phyloP scores from a whole-genome alignment of 2,329 filamentous ascomycete genomes.

The Colletotrichum eremochloae region DNA sequence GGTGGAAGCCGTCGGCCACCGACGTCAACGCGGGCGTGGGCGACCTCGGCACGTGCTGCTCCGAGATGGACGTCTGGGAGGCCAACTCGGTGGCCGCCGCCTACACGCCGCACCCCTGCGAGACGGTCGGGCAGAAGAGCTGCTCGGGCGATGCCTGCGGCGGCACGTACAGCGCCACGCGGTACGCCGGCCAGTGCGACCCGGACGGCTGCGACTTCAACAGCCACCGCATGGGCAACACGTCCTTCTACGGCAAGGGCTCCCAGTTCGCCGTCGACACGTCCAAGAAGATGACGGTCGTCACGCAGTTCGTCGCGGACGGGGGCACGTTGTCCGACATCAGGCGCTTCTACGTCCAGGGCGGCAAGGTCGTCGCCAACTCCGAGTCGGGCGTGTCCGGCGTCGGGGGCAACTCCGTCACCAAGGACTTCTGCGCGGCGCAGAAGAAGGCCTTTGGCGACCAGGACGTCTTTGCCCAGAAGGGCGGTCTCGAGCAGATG shows the following conservation, averaged over 20 bases:
- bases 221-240: slow-evolving; percentile 74
- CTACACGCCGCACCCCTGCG: slow-evolving; percentile 76
- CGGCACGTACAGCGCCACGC: slow-evolving; percentile 64
- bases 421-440: slow-evolving; percentile 67
- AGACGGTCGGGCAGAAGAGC: slow-evolving; percentile 60
- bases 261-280: slow-evolving; percentile 70
- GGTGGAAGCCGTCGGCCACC: slow-evolving; percentile 63
- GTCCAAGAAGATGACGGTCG: slow-evolving; percentile 71
- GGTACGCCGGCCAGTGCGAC: slow-evolving; percentile 75
- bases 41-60: slow-evolving; percentile 68
- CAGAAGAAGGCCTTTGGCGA: slow-evolving; percentile 72
- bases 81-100: slow-evolving; percentile 75
- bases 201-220: slow-evolving; percentile 80
- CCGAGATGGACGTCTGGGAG: slow-evolving; percentile 75
- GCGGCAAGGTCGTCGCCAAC: slow-evolving; percentile 71
- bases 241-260: slow-evolving; percentile 70
- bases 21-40: slow-evolving; percentile 68
- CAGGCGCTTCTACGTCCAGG: slow-evolving; percentile 75
- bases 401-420: slow-evolving; percentile 63
- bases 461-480: slow-evolving; percentile 62
- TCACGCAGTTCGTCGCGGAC: slow-evolving; percentile 71
- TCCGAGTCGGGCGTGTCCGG: slow-evolving; percentile 56
- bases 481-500: slow-evolving; percentile 72
- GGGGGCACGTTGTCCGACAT: slow-evolving; percentile 70
- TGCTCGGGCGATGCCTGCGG: slow-evolving; percentile 67